Evolutionary conservation across 2,329 filamentous ascomycete species (phyloP).

Genomic region (Cytospora chrysosperma): DNA sequence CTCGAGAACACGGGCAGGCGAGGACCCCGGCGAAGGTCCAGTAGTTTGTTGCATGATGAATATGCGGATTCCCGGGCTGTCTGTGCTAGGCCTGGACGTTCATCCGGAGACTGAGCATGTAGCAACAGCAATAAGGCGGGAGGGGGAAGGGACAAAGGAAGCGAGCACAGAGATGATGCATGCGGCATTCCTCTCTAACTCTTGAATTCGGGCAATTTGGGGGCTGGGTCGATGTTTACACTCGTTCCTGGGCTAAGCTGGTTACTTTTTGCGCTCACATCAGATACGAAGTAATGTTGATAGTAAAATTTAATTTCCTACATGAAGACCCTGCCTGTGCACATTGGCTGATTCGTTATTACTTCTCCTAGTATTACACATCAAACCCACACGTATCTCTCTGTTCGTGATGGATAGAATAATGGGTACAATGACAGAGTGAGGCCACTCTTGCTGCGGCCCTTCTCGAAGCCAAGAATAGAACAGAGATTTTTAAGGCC

Average conservation of each 20-base stretch:
- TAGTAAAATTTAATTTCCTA: neutral
- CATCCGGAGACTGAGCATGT: neutral
- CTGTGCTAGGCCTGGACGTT: constrained; percentile 1
- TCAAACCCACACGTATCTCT: neutral
- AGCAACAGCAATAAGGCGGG: neutral
- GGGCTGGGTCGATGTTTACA: neutral
- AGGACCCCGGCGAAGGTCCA: neutral
- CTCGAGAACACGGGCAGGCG: neutral
- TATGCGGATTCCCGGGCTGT: neutral
- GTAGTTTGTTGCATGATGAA: neutral
- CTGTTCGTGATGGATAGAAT: neutral
- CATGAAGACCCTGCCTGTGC: neutral
- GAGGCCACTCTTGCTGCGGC: neutral
- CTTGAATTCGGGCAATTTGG: neutral
- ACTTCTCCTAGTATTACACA: neutral
- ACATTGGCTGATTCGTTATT: neutral
- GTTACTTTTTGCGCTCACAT: neutral
- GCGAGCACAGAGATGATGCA: neutral
- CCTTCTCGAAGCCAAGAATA: neutral
- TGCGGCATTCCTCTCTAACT: too few species aligned
- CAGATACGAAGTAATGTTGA: neutral
- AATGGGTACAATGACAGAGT: neutral
- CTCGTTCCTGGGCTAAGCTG: neutral
- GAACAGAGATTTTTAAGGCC: neutral
- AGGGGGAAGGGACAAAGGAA: too few species aligned